Evolutionary conservation across 768 basidiomycete species (phyloP), one percentile per base, ranked within the genome.

Genomic region (Rhizopogon rudus): DNA sequence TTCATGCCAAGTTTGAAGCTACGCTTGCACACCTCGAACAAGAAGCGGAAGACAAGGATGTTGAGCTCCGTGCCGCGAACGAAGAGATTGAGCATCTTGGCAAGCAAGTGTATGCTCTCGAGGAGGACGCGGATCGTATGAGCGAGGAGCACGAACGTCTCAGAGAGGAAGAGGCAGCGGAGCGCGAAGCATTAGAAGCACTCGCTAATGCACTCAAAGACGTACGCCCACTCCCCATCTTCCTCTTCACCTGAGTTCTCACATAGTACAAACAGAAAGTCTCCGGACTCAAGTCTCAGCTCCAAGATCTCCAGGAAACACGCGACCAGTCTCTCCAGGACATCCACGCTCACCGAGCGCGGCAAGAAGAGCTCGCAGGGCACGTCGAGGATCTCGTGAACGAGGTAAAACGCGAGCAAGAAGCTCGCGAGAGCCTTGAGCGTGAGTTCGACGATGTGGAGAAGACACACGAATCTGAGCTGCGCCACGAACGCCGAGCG

Each of bases 91-190:
- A 93, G 65, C 83, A 80, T 56, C 81, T 96, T 44, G 83, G 91
- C 5, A 86, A 91, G 57, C 83, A 86, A 52, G 81, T 97, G 8
- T 93, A 89, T 68, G 74, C 83, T 43, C 80, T 96, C 1, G 96
- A 98, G 65, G 92, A 96, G 57, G 88, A 93, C 64, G 81, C 86
- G 52, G 92, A 95, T 58, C 77, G 82, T 31, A 67, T 88, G 49
- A 83, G 80, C 64, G 90, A 92, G 61, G 88, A 92, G 45, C 74
- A 76, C 49, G 84, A 87, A 39, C 75, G 81, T 8, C 58, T 83
- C 40, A 79, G 83, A 51, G 87, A 93, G 55, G 90, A 93, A n/a
- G 84, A 86, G 44, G 75, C 70, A 8, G 79, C 80, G n/a, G 91
- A 89, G 63, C 75, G 80, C 25, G 88, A 89, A 55, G 73, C 83